Evolutionary conservation across 257 asterid genomes (phyloP).

Genomic region (Ehretia macrophylla): DNA sequence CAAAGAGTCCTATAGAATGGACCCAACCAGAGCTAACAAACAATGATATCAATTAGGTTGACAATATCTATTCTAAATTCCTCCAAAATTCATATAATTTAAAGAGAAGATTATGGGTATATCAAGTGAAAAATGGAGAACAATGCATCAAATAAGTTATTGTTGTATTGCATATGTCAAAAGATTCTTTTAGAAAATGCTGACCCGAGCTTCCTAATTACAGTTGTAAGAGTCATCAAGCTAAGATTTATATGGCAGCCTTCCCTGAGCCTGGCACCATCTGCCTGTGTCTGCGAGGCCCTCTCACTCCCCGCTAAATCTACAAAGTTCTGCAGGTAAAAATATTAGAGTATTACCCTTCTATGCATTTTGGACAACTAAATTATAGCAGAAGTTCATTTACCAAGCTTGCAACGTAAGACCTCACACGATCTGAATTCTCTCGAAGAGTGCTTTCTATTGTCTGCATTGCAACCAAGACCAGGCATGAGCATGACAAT

Average conservation of each 20-base stretch:
- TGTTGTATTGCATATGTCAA: no score
- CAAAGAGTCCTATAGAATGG: no score
- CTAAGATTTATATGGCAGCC: conserved; percentile 97
- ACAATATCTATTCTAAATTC: no score
- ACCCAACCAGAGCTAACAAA: no score
- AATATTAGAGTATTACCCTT: no score
- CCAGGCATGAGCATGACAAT: not conserved
- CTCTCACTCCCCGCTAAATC: conserved; percentile 98
- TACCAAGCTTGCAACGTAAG: conserved; percentile 95
- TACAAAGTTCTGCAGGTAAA: conserved; percentile 65
- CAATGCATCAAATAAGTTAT: no score
- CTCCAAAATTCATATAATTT: no score
- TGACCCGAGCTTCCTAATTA: conserved; percentile 62
- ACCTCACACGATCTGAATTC: conserved; percentile 81
- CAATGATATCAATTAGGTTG: no score
- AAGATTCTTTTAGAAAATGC: no score
- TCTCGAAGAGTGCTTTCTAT: conserved; percentile 89
- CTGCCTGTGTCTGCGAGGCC: conserved; percentile 92
- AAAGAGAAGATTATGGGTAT: no score
- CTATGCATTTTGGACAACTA: not conserved
- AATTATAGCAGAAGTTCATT: conserved; percentile 2
- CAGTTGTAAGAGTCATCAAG: conserved; percentile 94
- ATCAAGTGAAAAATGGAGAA: no score
- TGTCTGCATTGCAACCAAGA: conserved; percentile 39
- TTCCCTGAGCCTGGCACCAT: conserved; percentile 91